phyloP scores from a whole-genome alignment of 768 basidiomycete species.

The Paxillus ammoniavirescens region DNA sequence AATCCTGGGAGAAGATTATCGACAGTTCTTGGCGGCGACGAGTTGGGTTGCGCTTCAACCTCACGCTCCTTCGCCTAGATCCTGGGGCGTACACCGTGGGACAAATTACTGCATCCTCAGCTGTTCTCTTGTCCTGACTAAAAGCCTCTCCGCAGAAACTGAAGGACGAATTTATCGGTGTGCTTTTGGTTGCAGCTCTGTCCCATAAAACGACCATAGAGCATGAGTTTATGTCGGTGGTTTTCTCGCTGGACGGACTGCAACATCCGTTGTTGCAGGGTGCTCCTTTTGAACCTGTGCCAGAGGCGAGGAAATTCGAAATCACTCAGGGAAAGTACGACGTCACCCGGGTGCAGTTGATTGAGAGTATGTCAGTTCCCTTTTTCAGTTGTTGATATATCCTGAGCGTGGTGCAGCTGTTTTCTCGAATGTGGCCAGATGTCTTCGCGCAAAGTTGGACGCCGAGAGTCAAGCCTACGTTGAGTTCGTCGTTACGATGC shows the following conservation, averaged over 20 bases:
- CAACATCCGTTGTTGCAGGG: conserved; percentile 50
- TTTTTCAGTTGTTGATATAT: conserved; percentile 9
- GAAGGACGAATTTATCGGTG: conserved; percentile 49
- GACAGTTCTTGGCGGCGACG: conserved; percentile 51
- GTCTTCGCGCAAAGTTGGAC: conserved; percentile 32
- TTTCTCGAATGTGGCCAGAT: conserved; percentile 40
- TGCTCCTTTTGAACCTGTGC: conserved; percentile 27
- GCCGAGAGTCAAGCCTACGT: conserved; percentile 39
- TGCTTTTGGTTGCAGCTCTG: conserved; percentile 52
- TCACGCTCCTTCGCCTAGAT: conserved; percentile 53
- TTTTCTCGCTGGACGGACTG: conserved; percentile 59
- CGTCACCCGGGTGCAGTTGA: conserved; percentile 34
- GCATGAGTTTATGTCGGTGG: conserved; percentile 51
- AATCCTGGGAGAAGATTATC: conserved; percentile 56
- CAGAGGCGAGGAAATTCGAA: conserved; percentile 24
- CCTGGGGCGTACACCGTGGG: conserved; percentile 59
- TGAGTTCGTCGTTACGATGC: conserved; percentile 42
- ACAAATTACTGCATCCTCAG: neutral
- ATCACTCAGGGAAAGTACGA: conserved; percentile 32
- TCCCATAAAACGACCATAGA: conserved; percentile 50
- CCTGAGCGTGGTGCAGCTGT: conserved; percentile 38
- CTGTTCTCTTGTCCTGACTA: neutral
- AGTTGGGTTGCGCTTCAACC: conserved; percentile 63
- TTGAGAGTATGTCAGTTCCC: conserved; percentile 34
- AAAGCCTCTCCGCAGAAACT: conserved; percentile 35